Evolutionary conservation across 2,329 filamentous ascomycete genomes (phyloP), one percentile per base, ranked within the genome.

Genomic region (Colletotrichum spaethianum): DNA sequence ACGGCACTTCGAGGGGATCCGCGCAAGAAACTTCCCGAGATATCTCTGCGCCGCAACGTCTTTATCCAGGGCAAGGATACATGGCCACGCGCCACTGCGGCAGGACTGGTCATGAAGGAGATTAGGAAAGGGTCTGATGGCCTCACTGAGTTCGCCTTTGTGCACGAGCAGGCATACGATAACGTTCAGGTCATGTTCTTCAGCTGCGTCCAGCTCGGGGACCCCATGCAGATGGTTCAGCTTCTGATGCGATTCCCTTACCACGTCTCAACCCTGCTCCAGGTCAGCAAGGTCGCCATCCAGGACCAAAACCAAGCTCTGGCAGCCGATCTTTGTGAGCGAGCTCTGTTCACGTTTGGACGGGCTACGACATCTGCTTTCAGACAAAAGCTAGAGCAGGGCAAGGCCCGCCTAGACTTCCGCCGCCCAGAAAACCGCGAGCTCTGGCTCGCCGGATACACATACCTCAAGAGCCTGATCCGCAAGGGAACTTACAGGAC

Each of bases 401-500:
- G 96, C 42, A 91, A 91, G 75, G 95, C 94, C 7, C 89, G 94
- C 20, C 84, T 99, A 12, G 91, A 96, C 78, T 98, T 98, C 79
- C 83, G 87, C 26, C 87, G 94, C 46, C 92, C 93, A 0, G 95
- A 97, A 80, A 98, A 98, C 80, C 89, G 96, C 53, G 96, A 98
- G 80, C 91, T 99, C 74, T 98, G 94, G 92, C 90, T 98, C 44
- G 93, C 94, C 1, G 93, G 92, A 11, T 97, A 95, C 86, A 91
- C 95, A 75, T 98, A 98, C 77, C 92, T 98, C 77, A 90, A 90
- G 76, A 96, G 94, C 75, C 86, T 99, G 28, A 88, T 94, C 20
- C 92, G 94, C 83, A 96, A 97, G 76, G 95, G 95, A n/a, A 98
- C 96, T 1, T 98, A 94, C 86, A 89, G 95, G 57, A 98, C 96